Evolutionary conservation across 2,329 filamentous ascomycete species (phyloP), one percentile per base, ranked within the genome.

Genomic region (Aspergillus tanneri): DNA sequence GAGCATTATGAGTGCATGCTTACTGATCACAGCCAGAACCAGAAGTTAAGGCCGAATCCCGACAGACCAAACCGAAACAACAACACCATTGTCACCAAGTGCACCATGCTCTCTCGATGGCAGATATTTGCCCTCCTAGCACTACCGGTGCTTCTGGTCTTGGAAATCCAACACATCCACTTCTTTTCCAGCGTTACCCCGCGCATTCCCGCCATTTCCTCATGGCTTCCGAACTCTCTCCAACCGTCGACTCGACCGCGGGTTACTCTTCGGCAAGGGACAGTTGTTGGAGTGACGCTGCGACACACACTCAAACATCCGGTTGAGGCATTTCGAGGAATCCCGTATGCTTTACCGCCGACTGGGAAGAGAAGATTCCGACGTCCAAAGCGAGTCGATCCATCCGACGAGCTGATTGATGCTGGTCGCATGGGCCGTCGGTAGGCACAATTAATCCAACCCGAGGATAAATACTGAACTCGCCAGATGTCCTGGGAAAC

Each of bases 261-360:
- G 6, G 39, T 53, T 21, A 39, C 22, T 4, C 51, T 68, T 19
- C 40, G 49, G 4, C 67, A 68, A 44, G 67, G 67, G 3, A 63
- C 53, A 2, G 46, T 68, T 5, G 41, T 69, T 5, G 67, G 67
- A 12, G 62, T 50, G 4, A 57, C 50, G 8, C 40, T 65, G 11
- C 44, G 54, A 5, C 52, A 60, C 5, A 49, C 47, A n/a, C 52
- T 66, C 46, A 55, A 56, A 2, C 49, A 58, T n/a, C 46, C 59
- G 1, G 47, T 69, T 4, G 66, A 71, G 23, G 64, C 64, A 5
- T 81, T 80, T 54, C 62, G 75, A 0, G 75, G 76, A 1, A 70
- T 81, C 9, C 77, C 75, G 0, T 80, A 79, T 50, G 76, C 73
- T 0, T 57, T 73, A 2, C 71, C 75, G 3, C 75, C 77, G 9